Conservation (phyloP, 208 protist genomes). For the Crithidia brevicula region DNA sequence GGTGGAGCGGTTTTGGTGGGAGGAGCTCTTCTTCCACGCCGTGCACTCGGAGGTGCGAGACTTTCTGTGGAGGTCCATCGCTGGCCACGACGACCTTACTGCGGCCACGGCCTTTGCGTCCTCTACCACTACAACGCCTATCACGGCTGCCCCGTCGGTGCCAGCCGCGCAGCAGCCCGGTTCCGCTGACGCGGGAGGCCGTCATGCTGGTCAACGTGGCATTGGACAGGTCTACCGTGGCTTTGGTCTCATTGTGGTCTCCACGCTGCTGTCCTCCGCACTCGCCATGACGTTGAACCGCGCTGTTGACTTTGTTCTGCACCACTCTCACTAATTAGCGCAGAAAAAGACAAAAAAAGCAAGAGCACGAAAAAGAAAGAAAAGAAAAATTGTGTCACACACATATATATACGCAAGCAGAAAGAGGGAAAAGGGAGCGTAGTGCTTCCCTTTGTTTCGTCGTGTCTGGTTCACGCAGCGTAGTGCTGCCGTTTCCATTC, state of each 20-base stretch:
- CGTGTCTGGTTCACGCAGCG: too few species aligned
- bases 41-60: slow-evolving; percentile 25
- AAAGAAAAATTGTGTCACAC: too few species aligned
- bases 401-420: too few species aligned
- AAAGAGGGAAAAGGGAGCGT: too few species aligned
- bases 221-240: slow-evolving; percentile 32
- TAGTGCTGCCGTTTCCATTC: too few species aligned
- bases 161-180: not conserved
- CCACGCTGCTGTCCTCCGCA: slow-evolving; percentile 23
- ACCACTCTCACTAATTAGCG: not conserved
- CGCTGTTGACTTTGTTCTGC: not conserved
- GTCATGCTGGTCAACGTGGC: slow-evolving; percentile 1
- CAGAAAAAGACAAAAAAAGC: not conserved
- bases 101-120: not conserved
- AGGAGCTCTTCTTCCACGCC: slow-evolving; percentile 17
- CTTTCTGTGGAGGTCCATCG: slow-evolving; percentile 25
- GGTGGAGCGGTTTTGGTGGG: slow-evolving; percentile 28
- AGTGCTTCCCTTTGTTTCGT: too few species aligned
- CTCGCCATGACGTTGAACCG: slow-evolving; percentile 21
- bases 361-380: too few species aligned
- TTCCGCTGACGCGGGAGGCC: not conserved
- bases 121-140: not conserved
- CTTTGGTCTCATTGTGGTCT: slow-evolving; percentile 24
- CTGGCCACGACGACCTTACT: slow-evolving; percentile 8
- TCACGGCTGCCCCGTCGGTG: slow-evolving; percentile 11